Evolutionary conservation across 1,284 basidiomycete species (phyloP), one percentile per base, ranked within the genome.

Genomic region (Tetrapyrgos nigripes): DNA sequence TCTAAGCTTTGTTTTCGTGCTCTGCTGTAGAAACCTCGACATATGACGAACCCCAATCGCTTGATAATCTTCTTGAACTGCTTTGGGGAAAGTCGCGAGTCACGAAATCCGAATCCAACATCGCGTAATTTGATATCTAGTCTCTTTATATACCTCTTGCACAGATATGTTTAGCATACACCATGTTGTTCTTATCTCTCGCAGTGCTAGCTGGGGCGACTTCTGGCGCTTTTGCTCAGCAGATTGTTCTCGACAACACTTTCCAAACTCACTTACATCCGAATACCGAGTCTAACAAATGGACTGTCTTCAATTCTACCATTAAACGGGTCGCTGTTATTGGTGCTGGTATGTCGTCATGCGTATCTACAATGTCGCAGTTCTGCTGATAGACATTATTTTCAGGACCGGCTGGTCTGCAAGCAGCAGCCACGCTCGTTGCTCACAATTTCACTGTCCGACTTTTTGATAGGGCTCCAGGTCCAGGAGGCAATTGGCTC

Each of bases 401-500:
- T 9, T n/a, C 37, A 55, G 64, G 64, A 4, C 64, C 64, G 4
- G 63, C 64, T 6, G 64, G 64, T 3, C 55, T 66, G 6, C 64
- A 66, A 29, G 62, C 64, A 3, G 66, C 66, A 4, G 64, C 66
- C 4, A 62, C 59, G 24, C 58, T 68, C 14, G 31, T 57, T 2
- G 57, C 59, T 6, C 63, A 66, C 33, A 64, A 66, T 26, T 66
- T 68, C 29, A 64, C 55, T n/a, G 67, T 68, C 4, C 60, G 64
- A 2, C 44, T 64, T 19, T 68, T 68, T 33, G 66, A 68, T 3
- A 65, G 66, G 9, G 61, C 66, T 6, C 65, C 66, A 5, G 50
- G 49, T 17, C 66, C 66, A 1, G 66, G 66, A 23, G 66, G 66
- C 1, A 68, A 68, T 50, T 68, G 66, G 66, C 64, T 66, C 33